A percentile compares a stretch with the other conserved stretches of the same genome.
These are phyloP conservation scores for Centaurea solstitialis DNA, from an alignment of 129 eudicot species.

Conservation along the genomic window DNA sequence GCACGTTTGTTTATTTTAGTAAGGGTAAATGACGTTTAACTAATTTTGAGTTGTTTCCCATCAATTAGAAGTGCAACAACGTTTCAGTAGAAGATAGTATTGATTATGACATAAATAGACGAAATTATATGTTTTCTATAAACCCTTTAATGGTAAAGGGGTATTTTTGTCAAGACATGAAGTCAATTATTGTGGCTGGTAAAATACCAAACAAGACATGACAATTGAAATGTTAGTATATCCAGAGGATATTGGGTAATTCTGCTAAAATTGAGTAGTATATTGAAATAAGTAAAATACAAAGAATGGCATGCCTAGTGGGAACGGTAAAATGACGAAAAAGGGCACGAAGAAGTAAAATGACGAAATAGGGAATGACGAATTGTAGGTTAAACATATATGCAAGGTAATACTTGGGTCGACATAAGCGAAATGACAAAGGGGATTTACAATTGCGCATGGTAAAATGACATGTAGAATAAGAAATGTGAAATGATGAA, in stretches of 20 bases:
- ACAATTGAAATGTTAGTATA: neutral
- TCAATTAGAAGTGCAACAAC: conserved; percentile 24
- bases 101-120: neutral
- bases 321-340: neutral
- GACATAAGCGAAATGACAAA: neutral
- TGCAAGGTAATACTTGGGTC: neutral
- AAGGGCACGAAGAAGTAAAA: neutral
- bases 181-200: neutral
- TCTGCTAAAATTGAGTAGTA: neutral
- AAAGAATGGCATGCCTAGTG: neutral
- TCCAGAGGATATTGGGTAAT: neutral
- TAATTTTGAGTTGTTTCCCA: conserved; percentile 29
- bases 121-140: conserved; percentile 3
- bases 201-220: conserved; percentile 7
- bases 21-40: conserved; percentile 35
- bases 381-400: neutral
- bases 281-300: neutral
- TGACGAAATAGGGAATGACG: neutral
- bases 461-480: neutral
- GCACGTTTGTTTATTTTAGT: conserved; percentile 29
- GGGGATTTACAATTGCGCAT: neutral
- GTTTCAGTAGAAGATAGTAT: conserved; percentile 4
- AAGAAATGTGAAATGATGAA: neutral
- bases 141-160: neutral
- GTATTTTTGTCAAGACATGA: neutral